Conservation (phyloP, 1,284 basidiomycete genomes). For the Ustilago curta region DNA sequence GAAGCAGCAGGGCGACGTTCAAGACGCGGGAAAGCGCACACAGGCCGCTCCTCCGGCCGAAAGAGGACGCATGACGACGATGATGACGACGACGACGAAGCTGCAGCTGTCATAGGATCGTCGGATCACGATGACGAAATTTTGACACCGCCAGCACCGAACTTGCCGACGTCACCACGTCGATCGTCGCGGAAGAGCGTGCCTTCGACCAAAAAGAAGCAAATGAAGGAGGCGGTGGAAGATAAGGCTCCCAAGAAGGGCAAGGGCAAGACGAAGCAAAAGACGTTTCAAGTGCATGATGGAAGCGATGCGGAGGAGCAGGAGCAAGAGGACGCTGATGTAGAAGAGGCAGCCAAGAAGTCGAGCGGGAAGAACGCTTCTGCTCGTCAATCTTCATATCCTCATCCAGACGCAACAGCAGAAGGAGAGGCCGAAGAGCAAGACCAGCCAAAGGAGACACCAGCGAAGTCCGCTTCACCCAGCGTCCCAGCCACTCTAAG, state of each 20-base stretch:
- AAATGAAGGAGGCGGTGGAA: not conserved
- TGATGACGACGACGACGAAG: not conserved
- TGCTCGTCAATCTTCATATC: not conserved
- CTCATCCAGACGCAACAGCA: conserved; percentile 6
- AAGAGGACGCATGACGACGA: conserved; percentile 5
- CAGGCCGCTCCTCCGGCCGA: not conserved
- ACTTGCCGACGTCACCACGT: conserved; percentile 13
- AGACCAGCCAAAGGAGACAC: conserved; percentile 3
- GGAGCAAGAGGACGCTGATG: conserved; percentile 4
- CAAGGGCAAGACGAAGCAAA: conserved; percentile 23
- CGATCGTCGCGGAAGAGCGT: conserved; percentile 23
- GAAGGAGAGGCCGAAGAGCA: conserved; percentile 7
- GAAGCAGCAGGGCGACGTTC: not conserved
- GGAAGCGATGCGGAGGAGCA: conserved; percentile 9
- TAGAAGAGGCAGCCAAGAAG: conserved; percentile 1
- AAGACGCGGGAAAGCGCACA: not conserved
- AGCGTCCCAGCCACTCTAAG: not conserved
- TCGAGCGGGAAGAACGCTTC: conserved; percentile 1
- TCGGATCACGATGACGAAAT: conserved; percentile 15
- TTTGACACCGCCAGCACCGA: conserved; percentile 30
- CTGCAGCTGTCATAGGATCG: not conserved
- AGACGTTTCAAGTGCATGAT: conserved; percentile 15
- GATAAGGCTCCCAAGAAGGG: conserved; percentile 12
- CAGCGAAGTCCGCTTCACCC: not conserved
- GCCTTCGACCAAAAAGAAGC: conserved; percentile 31